phyloP scores from a whole-genome alignment of 768 basidiomycete species.

The Amanita fuliginea region DNA sequence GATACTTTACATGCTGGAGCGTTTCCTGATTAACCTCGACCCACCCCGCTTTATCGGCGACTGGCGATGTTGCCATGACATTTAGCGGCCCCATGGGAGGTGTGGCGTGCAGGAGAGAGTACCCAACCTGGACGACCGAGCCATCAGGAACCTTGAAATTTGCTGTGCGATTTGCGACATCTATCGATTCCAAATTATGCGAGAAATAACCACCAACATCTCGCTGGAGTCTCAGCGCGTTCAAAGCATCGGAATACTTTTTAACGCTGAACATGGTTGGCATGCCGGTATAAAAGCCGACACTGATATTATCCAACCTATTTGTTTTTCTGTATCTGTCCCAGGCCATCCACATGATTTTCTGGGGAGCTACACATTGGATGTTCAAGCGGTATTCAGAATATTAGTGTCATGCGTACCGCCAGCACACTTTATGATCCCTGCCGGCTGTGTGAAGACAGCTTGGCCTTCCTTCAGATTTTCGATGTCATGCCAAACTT shows the following conservation, averaged over 20 bases:
- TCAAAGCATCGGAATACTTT: constrained; percentile 86
- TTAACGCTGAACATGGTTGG: constrained; percentile 96
- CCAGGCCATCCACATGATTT: constrained; percentile 98
- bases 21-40: constrained; percentile 78
- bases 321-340: constrained; percentile 60
- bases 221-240: constrained; percentile 66
- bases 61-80: constrained; percentile 64
- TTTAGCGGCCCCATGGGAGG: constrained; percentile 91
- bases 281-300: constrained; percentile 85
- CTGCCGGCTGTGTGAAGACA: constrained; percentile 91
- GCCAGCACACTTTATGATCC: constrained; percentile 89
- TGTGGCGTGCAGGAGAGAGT: constrained; percentile 73
- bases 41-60: constrained; percentile 81
- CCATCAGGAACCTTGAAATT: constrained; percentile 78
- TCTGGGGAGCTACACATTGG: constrained; percentile 54
- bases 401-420: constrained; percentile 27
- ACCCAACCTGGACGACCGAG: constrained; percentile 58
- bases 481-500: constrained; percentile 77
- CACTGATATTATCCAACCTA: constrained; percentile 42
- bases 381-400: constrained; percentile 1
- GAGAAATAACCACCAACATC: constrained; percentile 74
- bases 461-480: constrained; percentile 68
- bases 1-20: constrained; percentile 71
- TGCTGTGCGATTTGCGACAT: constrained; percentile 61
- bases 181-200: constrained; percentile 73